Percentiles rank a stretch among this genome's conserved stretches.
Evolutionary conservation across 176 grass and related monocot genomes (phyloP).

Genomic region (Triticum dicoccoides): DNA sequence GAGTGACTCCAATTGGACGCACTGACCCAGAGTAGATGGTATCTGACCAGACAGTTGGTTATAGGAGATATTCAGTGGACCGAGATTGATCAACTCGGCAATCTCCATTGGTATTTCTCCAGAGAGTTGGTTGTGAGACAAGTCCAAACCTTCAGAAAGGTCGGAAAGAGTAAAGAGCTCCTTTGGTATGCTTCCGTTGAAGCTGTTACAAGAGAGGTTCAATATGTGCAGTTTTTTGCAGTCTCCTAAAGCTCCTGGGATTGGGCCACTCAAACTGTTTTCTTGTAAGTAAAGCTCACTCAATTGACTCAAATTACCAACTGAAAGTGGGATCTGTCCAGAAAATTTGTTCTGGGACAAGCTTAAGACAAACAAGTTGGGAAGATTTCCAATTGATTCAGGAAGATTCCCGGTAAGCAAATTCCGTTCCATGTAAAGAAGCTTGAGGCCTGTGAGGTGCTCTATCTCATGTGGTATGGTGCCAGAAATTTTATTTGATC

Average conservation of each 20-base stretch:
- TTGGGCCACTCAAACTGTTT: conserved; percentile 21
- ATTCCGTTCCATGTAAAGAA: not conserved
- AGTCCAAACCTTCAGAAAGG: conserved; percentile 7
- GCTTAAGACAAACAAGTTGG: conserved; percentile 12
- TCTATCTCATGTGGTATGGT: conserved; percentile 34
- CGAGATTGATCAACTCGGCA: conserved; percentile 18
- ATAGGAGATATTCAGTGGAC: not conserved
- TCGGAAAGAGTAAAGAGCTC: conserved; percentile 18
- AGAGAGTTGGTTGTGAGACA: conserved; percentile 34
- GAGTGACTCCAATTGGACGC: conserved; percentile 24
- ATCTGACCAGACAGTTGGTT: conserved; percentile 35
- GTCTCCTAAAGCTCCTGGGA: conserved; percentile 23
- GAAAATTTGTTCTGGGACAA: conserved; percentile 33
- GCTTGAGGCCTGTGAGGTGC: not conserved
- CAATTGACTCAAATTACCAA: conserved; percentile 39
- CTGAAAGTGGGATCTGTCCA: conserved; percentile 29
- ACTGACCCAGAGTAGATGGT: conserved; percentile 25
- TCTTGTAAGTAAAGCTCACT: conserved; percentile 17
- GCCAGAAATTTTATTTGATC: conserved; percentile 31
- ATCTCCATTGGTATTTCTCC: conserved; percentile 34
- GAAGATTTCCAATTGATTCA: conserved; percentile 20
- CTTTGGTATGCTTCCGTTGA: conserved; percentile 28
- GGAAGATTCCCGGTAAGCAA: conserved; percentile 30
- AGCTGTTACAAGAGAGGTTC: conserved; percentile 29
- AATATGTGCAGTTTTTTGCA: conserved; percentile 15